These are phyloP conservation scores for Penicillium sp. DNA, from an alignment of 2,329 filamentous ascomycete species.

Conservation along the genomic window DNA sequence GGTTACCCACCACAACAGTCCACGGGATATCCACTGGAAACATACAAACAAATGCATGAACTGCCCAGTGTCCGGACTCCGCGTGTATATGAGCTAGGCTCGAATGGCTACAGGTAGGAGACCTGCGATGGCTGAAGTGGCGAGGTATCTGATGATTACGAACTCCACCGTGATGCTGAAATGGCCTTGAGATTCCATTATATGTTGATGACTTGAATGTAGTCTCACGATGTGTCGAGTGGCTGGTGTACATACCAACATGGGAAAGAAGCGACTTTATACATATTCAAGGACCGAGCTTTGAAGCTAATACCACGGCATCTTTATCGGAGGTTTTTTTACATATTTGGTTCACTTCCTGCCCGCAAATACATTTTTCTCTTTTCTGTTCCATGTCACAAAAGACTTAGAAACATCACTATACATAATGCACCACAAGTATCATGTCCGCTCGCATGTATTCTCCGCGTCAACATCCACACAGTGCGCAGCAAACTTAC, in stretches of 20 bases:
- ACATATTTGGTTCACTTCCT: not conserved
- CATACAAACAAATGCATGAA: not conserved
- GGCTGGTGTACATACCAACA: not conserved
- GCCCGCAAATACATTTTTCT: not conserved
- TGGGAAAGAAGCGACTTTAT: not conserved
- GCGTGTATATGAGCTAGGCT: not conserved
- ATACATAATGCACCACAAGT: too few relatives aligned
- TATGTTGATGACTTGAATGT: not conserved
- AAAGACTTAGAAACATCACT: too few relatives aligned
- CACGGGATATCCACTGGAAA: not conserved
- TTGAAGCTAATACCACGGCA: not conserved
- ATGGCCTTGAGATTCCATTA: not conserved
- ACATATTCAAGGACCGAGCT: too few relatives aligned
- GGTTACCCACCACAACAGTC: not conserved
- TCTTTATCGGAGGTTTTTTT: not conserved
- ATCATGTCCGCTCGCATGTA: too few relatives aligned
- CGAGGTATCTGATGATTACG: not conserved
- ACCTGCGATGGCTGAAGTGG: not conserved
- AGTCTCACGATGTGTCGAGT: too few relatives aligned
- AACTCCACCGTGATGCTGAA: not conserved
- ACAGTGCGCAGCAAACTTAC: too few relatives aligned
- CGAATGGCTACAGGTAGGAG: not conserved
- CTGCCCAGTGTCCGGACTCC: not conserved
- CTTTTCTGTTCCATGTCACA: not conserved
- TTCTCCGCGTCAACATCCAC: too few relatives aligned